Evolutionary conservation across 164 flowering plant genomes (phyloP).

Genomic region (Tetrastigma voinierianum): DNA sequence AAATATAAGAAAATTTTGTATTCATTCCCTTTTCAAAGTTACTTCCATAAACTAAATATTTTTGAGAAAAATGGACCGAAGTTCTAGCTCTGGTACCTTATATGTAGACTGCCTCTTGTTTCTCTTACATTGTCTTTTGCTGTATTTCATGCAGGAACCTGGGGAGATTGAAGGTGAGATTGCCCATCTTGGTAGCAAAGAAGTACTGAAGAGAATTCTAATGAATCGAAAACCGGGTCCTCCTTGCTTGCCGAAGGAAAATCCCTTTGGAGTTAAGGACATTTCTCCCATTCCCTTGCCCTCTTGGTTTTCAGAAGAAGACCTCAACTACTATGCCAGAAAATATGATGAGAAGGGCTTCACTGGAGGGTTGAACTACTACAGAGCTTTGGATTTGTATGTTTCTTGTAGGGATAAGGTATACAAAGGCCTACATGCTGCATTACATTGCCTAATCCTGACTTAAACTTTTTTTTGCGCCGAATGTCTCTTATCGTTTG

Average conservation of each 20-base stretch:
- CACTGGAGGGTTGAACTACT: constrained; percentile 58
- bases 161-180: constrained; percentile 62
- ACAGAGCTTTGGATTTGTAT: constrained; percentile 44
- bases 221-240: constrained; percentile 41
- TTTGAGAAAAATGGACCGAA: no score
- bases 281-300: constrained; percentile 30
- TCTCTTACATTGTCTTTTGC: neutral
- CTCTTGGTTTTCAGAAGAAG: constrained; percentile 56
- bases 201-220: constrained; percentile 36
- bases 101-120: no score
- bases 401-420: no score
- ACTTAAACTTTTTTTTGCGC: no score
- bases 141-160: constrained; percentile 37
- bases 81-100: no score
- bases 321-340: constrained; percentile 33
- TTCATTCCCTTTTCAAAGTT: no score
- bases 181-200: constrained; percentile 27
- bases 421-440: no score
- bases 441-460: no score
- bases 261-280: constrained; percentile 25
- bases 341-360: constrained; percentile 46
- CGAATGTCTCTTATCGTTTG: no score
- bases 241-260: constrained; percentile 37
- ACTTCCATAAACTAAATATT: no score
- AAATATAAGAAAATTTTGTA: no score